Evolutionary conservation across 2,329 filamentous ascomycete species (phyloP), one percentile per base, ranked within the genome.

Genomic region (Fusarium fracticaudum): DNA sequence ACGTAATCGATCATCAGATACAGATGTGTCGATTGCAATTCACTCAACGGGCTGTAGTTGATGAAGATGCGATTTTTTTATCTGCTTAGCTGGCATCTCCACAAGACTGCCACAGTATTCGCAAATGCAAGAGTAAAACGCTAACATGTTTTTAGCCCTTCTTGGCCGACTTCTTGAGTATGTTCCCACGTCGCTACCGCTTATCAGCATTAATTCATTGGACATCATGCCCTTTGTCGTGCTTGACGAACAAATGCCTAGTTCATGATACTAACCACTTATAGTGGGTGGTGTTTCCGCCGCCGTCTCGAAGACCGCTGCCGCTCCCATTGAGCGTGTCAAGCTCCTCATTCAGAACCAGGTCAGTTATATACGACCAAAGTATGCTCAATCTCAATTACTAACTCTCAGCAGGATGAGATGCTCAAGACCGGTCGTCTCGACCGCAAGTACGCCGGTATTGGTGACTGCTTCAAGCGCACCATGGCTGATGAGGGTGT

Each of bases 311-410:
- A 99, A 99, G 95, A 99, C 96, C 81, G 96, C 96, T 84, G 96
- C 96, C 85, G 96, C 96, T 89, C 96, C 96, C 88, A 99, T 99
- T 83, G 96, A 99, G 95, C 96, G 96, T 95, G 93, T 99, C 89
- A 99, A 99, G 95, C 96, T 99, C 85, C 94, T 99, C 85, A 97
- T 99, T 90, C 96, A 99, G 92, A 99, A 99, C 91, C 96, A 99
- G 93, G 95, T 98, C 91, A 80, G 94, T 90, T 22, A 14, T 14
- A 29, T 10, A 48, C 10, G 2, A 22, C 15, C 8, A 14, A 17
- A 11, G 22, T n/a, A 8, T 20, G 38, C 18, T 15, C 22, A 48
- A 47, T 64, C 63, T 13, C 44, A 59, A 38, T 38, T 29, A 58
- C 81, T 86, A 77, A 87, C 81, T 62, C 44, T 35, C 59, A 24